phyloP scores from a whole-genome alignment of 257 asterid genomes.

The Solanum appendiculatum region DNA sequence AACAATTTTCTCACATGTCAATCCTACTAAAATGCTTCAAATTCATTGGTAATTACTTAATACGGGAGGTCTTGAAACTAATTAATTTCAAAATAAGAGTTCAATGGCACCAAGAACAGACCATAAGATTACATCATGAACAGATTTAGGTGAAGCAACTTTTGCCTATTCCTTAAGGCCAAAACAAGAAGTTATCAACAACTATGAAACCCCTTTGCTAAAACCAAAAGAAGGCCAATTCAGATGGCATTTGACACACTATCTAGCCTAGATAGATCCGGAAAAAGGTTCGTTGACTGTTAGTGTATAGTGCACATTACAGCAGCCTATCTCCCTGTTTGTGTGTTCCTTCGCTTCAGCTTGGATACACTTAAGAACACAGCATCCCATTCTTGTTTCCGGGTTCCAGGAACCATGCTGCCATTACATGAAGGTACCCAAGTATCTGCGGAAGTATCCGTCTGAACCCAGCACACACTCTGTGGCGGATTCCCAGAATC shows the following conservation, averaged over 20 bases:
- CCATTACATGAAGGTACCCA: conserved; percentile 9
- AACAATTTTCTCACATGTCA: neutral
- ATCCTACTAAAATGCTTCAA: neutral
- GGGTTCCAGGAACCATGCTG: neutral
- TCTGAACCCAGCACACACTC: conserved; percentile 11
- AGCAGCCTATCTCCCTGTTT: neutral
- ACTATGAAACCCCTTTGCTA: neutral
- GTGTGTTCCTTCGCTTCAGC: neutral
- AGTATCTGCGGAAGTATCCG: conserved; percentile 1
- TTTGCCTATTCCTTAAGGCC: neutral
- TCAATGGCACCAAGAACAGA: neutral
- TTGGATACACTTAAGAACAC: conserved; percentile 5
- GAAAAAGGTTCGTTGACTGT: neutral
- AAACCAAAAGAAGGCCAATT: neutral
- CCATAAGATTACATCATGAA: neutral
- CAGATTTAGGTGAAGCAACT: neutral
- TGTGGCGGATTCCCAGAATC: conserved; percentile 24
- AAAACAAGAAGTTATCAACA: neutral
- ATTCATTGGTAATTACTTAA: neutral
- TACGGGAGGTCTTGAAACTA: neutral
- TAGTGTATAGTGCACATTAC: neutral
- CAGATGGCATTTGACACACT: neutral
- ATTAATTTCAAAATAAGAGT: neutral
- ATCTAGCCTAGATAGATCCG: neutral
- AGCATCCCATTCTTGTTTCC: conserved; percentile 11